Evolutionary conservation across 208 protist genomes (phyloP).

Genomic region (Trypanosoma platydactyli): DNA sequence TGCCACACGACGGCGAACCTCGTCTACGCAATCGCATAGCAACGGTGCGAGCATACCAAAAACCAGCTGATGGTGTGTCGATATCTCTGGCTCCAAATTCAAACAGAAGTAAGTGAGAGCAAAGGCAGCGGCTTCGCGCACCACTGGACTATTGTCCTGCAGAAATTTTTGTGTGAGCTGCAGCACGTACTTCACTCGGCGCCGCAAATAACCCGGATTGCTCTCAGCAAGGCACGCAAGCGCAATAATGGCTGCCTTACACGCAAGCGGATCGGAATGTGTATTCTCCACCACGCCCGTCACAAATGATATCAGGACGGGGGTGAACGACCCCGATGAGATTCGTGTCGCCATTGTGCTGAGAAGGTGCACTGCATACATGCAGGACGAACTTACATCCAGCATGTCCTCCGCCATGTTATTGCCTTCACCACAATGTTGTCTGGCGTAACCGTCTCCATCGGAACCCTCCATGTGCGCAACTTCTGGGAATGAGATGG

Average conservation of each 20-base stretch:
- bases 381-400: conserved; percentile 59
- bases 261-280: conserved; percentile 33
- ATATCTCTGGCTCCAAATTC: conserved; percentile 85
- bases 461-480: conserved; percentile 32
- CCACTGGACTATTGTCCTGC: conserved; percentile 45
- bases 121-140: conserved; percentile 76
- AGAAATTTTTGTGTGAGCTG: conserved; percentile 51
- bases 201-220: conserved; percentile 65
- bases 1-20: conserved; percentile 65
- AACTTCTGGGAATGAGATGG: conserved; percentile 56
- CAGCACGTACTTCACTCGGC: conserved; percentile 72
- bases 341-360: conserved; percentile 54
- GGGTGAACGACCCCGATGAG: conserved; percentile 57
- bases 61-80: conserved; percentile 65
- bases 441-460: conserved; percentile 15
- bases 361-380: conserved; percentile 69
- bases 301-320: conserved; percentile 57
- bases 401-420: conserved; percentile 60
- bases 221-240: conserved; percentile 70
- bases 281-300: conserved; percentile 42
- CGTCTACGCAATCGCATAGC: conserved; percentile 60
- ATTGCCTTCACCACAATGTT: conserved; percentile 24
- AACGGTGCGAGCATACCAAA: conserved; percentile 72
- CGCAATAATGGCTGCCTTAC: conserved; percentile 79
- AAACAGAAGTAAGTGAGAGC: conserved; percentile 69